A percentile compares a stretch with the other conserved stretches of the same genome.
These are phyloP conservation scores for Amesomyces nigricolor DNA, from an alignment of 2,329 filamentous ascomycete species.

Conservation along the genomic window DNA sequence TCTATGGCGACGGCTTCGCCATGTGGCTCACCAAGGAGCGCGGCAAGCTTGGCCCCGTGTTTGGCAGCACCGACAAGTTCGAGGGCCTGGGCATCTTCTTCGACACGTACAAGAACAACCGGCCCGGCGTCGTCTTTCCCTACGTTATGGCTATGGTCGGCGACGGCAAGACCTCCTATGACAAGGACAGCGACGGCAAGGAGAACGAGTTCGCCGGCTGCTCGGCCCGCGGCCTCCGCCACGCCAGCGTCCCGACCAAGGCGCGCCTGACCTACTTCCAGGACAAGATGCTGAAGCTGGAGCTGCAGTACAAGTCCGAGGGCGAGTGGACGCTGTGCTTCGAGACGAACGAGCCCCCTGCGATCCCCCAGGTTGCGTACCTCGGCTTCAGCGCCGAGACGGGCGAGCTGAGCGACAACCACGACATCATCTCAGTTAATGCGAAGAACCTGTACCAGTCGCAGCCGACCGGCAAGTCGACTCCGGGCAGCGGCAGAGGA, in stretches of 20 bases:
- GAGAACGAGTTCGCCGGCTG: slow-evolving; percentile 88
- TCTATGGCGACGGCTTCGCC: slow-evolving; percentile 94
- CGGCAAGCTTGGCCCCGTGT: slow-evolving; percentile 72
- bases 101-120: slow-evolving; percentile 99
- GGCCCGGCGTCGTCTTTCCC: slow-evolving; percentile 89
- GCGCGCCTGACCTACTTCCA: slow-evolving; percentile 91
- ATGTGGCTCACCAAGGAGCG: slow-evolving; percentile 98
- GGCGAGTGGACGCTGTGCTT: slow-evolving; percentile 89
- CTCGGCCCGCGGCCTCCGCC: slow-evolving; percentile 86
- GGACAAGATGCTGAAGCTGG: slow-evolving; percentile 84
- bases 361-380: slow-evolving; percentile 72
- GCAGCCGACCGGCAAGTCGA: slow-evolving; percentile 40
- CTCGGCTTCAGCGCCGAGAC: slow-evolving; percentile 82
- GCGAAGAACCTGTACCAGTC: slow-evolving; percentile 82
- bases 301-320: slow-evolving; percentile 90
- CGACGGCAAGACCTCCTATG: slow-evolving; percentile 82
- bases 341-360: slow-evolving; percentile 61
- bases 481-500: slow-evolving; percentile 33
- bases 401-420: slow-evolving; percentile 93
- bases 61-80: slow-evolving; percentile 81
- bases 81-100: slow-evolving; percentile 94
- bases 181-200: slow-evolving; percentile 93
- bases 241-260: slow-evolving; percentile 73
- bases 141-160: slow-evolving; percentile 99
- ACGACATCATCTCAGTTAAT: slow-evolving; percentile 85